Base-by-base conservation (phyloP, 2,329 filamentous ascomycete species). In the Ophiostoma piceae region DNA sequence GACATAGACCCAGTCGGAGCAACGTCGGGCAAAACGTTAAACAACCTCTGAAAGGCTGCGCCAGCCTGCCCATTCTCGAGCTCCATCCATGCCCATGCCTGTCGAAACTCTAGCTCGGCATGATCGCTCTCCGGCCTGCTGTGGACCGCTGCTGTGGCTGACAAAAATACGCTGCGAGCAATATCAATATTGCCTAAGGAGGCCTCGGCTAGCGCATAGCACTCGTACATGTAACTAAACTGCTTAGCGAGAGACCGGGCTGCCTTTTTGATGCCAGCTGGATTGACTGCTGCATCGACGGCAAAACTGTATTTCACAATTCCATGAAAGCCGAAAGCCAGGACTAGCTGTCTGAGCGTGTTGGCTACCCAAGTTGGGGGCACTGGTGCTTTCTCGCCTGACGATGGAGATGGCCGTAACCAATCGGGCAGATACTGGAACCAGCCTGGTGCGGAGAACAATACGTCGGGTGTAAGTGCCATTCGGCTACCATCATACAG, bases 161-260 rank as follows among this genome's bases (percentile, higher is more conserved):
- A 89, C 1, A 82, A 77, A 74, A 94, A 85, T 0, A 95, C 88
- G 68, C 86, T 87, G 29, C 83, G 80, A 4, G 90, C 88, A 66
- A 87, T 80, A 0, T 85, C 82, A 1, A 76, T 74, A 32, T 90
- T 88, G 0, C 83, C 86, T 39, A 84, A 84, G 1, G 82, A 80
- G 73, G 80, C 83, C 77, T 96, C 92, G 3, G 92, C 86, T 16
- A 92, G 79, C 0, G 90, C 92, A 75, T 94, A 96, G 0, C 88
- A 87, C 74, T 92, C 90, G 78, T 96, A 97, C 0, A 87, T 90
- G 0, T 86, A 82, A 0, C 88, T 82, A 69, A 87, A 85, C 66
- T 83, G 83, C 76, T 91, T 94, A n/a, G 97, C 79, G 0, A 96
- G 80, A 7, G 79, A 79, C 75, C 92, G 96, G 0, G 92, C 91